Evolutionary conservation across 176 grass and related monocot genomes (phyloP).

Genomic region (Musa troglodytarum): DNA sequence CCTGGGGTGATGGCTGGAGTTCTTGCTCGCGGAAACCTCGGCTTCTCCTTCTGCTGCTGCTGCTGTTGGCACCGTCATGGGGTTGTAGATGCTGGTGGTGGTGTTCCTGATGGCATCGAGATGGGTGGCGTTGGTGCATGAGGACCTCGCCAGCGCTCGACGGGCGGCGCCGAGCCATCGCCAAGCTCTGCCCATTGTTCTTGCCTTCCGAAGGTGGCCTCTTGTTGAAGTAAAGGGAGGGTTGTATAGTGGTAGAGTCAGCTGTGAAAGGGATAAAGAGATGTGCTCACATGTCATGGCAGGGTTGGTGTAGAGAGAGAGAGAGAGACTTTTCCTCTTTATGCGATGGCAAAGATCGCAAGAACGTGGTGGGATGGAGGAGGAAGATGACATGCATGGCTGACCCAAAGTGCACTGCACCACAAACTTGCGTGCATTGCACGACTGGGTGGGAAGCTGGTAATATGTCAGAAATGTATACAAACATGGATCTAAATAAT

Average conservation of each 20-base stretch:
- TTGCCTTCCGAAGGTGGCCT: not conserved
- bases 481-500: no score
- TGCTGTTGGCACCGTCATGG: not conserved
- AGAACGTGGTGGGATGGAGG: not conserved
- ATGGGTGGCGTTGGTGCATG: not conserved
- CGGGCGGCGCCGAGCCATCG: not conserved
- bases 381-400: no score
- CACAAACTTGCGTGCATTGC: no score
- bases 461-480: no score
- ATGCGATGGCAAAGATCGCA: not conserved
- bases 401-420: no score
- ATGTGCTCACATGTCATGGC: not conserved
- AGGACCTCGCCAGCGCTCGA: not conserved
- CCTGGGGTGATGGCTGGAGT: not conserved
- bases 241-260: not conserved
- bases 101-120: not conserved
- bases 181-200: not conserved
- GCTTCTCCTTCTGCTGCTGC: not conserved
- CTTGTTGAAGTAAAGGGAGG: not conserved
- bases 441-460: no score
- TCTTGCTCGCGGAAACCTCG: not conserved
- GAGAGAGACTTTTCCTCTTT: not conserved
- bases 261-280: not conserved
- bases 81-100: not conserved
- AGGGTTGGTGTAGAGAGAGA: not conserved